Evolutionary conservation across 1,284 basidiomycete species (phyloP).

Genomic region (Cryptococcus hybrid): DNA sequence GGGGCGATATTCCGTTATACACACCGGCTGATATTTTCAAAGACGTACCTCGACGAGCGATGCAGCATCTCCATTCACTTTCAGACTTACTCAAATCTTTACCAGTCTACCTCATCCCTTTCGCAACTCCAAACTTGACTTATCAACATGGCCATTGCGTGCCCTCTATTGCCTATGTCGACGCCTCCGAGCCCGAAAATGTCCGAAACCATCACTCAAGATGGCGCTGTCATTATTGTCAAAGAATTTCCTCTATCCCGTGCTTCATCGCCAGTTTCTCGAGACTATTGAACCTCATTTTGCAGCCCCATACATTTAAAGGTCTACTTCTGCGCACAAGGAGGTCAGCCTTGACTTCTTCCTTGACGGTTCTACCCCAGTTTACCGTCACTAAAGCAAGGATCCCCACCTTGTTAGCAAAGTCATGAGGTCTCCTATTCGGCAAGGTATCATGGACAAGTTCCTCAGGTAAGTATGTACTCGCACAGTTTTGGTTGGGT

Average conservation of each 20-base stretch:
- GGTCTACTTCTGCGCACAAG: background rate
- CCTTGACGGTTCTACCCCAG: slow-evolving; percentile 4
- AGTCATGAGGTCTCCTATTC: slow-evolving; percentile 4
- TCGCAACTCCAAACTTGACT: no score
- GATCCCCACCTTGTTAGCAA: slow-evolving; percentile 5
- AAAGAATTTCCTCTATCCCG: slow-evolving; percentile 8
- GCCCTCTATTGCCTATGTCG: slow-evolving; percentile 8
- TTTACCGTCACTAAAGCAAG: slow-evolving; percentile 8
- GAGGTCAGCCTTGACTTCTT: slow-evolving; percentile 15
- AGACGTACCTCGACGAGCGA: no score
- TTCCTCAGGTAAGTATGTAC: slow-evolving; percentile 8
- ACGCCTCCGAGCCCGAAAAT: slow-evolving; percentile 14
- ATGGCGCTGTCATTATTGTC: slow-evolving; percentile 18
- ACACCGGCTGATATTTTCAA: no score
- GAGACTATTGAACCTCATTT: slow-evolving; percentile 13
- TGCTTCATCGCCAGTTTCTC: slow-evolving; percentile 9
- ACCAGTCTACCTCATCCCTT: no score
- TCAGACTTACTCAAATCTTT: no score
- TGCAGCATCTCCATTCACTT: no score
- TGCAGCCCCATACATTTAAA: slow-evolving; percentile 2
- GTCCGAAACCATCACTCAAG: slow-evolving; percentile 12
- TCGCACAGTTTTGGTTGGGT: background rate
- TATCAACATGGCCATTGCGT: background rate
- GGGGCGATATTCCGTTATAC: no score
- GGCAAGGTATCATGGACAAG: slow-evolving; percentile 12